phyloP scores from a whole-genome alignment of 768 basidiomycete species.

The Leccinum longicurvipes region DNA sequence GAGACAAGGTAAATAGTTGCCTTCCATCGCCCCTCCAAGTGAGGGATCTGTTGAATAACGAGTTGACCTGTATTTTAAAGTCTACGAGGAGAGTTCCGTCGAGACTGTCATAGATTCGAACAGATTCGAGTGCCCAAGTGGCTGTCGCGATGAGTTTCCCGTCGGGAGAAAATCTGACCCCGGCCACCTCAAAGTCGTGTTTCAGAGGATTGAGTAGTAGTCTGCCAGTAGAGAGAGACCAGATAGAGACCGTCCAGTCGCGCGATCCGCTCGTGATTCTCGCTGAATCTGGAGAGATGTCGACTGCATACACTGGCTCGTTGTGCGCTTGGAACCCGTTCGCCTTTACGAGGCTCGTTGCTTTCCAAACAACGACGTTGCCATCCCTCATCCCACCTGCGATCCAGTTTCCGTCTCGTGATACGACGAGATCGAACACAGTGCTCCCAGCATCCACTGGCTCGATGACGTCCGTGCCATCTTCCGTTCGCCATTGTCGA shows the following conservation, averaged over 20 bases:
- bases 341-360: neutral
- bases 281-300: neutral
- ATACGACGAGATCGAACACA: neutral
- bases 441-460: neutral
- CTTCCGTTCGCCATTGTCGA: neutral
- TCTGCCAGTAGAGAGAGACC: neutral
- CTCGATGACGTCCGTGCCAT: neutral
- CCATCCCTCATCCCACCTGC: neutral
- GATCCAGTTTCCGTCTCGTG: neutral
- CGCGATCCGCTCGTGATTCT: neutral
- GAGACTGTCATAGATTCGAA: neutral
- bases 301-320: neutral
- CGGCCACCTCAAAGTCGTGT: neutral
- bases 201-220: neutral
- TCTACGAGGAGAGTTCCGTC: neutral
- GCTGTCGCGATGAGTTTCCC: neutral
- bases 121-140: neutral
- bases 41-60: neutral
- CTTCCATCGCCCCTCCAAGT: neutral
- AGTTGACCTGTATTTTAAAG: neutral
- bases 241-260: neutral
- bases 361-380: neutral
- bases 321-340: neutral
- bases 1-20: neutral
- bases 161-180: neutral